Conservation (phyloP, 352 stramenopile species). For the Pythium periplocum region DNA sequence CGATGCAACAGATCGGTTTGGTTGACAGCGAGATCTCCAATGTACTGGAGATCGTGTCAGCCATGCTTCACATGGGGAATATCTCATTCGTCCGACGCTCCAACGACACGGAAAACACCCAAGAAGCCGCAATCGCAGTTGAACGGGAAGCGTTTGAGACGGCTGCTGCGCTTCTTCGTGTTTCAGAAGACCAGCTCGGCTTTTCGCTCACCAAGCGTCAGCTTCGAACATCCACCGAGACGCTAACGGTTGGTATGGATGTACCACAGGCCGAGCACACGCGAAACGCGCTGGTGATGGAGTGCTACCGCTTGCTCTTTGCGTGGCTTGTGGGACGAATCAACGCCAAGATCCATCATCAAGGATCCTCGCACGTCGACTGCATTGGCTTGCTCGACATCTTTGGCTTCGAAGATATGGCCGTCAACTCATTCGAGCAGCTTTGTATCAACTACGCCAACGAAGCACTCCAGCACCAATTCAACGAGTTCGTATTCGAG, state of each 20-base stretch:
- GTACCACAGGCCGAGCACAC: constrained; percentile 65
- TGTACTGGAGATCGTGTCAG: constrained; percentile 72
- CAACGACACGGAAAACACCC: constrained; percentile 7
- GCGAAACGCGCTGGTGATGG: constrained; percentile 89
- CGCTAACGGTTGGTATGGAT: constrained; percentile 62
- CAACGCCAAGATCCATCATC: constrained; percentile 73
- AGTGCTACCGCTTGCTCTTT: constrained; percentile 90
- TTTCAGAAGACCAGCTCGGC: constrained; percentile 44
- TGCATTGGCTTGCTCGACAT: constrained; percentile 86
- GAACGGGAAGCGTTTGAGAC: constrained; percentile 28
- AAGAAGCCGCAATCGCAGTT: constrained; percentile 6
- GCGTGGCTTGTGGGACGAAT: constrained; percentile 92
- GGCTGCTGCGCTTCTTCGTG: constrained; percentile 50
- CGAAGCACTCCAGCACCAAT: constrained; percentile 84
- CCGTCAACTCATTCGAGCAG: constrained; percentile 83
- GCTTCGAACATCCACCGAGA: constrained; percentile 66
- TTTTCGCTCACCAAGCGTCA: constrained; percentile 58
- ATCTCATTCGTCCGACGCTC: constrained; percentile 42
- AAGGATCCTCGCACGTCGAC: constrained; percentile 11
- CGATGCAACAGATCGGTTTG: constrained; percentile 82
- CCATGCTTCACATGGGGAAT: constrained; percentile 87
- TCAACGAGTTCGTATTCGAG: constrained; percentile 92
- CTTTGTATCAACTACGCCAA: constrained; percentile 91
- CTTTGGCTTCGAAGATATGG: constrained; percentile 88
- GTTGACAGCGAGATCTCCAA: constrained; percentile 43